Conservation (phyloP, 495 filamentous ascomycete genomes). For the Aspergillus affinis region DNA sequence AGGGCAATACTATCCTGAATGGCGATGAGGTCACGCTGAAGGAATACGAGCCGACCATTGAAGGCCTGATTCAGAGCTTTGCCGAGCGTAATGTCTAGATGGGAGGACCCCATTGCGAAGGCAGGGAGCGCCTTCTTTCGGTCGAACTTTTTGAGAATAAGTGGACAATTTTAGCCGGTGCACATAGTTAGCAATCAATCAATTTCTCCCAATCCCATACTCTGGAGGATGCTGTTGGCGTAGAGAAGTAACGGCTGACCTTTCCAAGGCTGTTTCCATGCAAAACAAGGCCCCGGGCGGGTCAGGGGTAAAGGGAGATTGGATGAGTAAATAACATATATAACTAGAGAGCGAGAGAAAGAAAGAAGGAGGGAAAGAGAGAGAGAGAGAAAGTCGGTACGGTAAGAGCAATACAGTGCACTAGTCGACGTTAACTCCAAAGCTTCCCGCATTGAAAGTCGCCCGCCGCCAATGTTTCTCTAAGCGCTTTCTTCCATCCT, state of each 20-base stretch:
- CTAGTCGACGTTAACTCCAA: neutral
- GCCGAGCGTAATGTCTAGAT: constrained; percentile 68
- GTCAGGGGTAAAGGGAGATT: no score
- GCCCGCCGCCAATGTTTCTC: constrained; percentile 2
- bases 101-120: neutral
- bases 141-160: neutral
- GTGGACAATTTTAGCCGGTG: neutral
- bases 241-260: no score
- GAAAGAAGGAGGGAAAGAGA: no score
- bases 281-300: no score
- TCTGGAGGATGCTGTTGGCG: no score
- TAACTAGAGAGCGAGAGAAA: no score
- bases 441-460: neutral
- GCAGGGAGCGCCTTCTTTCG: neutral
- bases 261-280: no score
- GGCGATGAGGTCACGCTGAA: constrained; percentile 74
- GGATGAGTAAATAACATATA: no score
- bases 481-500: constrained; percentile 21
- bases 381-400: neutral
- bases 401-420: neutral
- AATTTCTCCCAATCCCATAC: neutral
- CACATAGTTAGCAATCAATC: neutral
- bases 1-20: constrained; percentile 80
- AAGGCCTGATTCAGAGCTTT: constrained; percentile 90
- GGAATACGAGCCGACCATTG: constrained; percentile 84